Conservation (phyloP, 305 asterid genomes). For the Fraxinus xanthoxyloides region DNA sequence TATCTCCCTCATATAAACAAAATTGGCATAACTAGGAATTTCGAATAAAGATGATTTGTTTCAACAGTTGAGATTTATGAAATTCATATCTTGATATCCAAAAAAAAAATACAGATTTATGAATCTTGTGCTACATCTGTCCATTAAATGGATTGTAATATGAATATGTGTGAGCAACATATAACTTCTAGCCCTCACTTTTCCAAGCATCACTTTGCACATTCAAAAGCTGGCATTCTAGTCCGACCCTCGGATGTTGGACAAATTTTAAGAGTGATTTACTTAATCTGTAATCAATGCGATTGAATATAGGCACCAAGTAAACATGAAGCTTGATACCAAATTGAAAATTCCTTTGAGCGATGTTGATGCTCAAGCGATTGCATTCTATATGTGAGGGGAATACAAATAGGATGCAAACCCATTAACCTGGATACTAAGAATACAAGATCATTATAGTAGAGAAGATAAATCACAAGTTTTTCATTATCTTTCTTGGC, state of each 20-base stretch:
- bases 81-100: too few relatives aligned
- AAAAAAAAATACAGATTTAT: neutral
- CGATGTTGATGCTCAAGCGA: neutral
- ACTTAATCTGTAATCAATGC: neutral
- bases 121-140: neutral
- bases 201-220: neutral
- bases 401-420: neutral
- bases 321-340: neutral
- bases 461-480: neutral
- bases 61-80: too few relatives aligned
- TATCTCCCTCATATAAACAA: too few relatives aligned
- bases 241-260: neutral
- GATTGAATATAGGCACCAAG: neutral
- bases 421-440: neutral
- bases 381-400: neutral
- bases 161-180: neutral
- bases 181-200: neutral
- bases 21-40: too few relatives aligned
- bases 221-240: neutral
- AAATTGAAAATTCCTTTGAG: neutral
- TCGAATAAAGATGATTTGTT: too few relatives aligned
- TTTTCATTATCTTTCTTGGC: too few relatives aligned
- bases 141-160: neutral
- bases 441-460: neutral
- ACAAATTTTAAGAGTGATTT: neutral